Percentiles rank a stretch among this genome's conserved stretches.
phyloP scores from a whole-genome alignment of 768 basidiomycete genomes.

The Rhodotorula babjevae region DNA sequence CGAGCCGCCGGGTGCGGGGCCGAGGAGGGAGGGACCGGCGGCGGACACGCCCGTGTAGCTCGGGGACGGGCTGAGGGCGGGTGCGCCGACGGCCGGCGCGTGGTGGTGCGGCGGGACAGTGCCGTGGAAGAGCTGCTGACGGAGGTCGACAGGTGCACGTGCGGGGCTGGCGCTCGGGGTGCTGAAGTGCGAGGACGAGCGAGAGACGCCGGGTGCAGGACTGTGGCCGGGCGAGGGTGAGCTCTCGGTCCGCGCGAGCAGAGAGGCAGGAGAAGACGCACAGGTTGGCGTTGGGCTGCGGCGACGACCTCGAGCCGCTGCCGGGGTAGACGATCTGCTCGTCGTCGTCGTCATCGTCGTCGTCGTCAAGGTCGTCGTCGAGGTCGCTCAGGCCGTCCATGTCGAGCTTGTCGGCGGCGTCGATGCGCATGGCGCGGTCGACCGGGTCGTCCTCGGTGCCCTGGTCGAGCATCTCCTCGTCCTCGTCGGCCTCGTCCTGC shows the following conservation, averaged over 20 bases:
- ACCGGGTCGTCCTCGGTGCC: slow-evolving; percentile 80
- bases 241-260: not conserved
- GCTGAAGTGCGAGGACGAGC: not conserved
- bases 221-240: not conserved
- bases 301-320: not conserved
- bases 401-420: slow-evolving; percentile 59
- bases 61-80: not conserved
- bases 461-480: slow-evolving; percentile 54
- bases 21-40: not conserved
- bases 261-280: not conserved
- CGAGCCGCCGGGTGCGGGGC: not conserved
- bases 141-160: slow-evolving; percentile 12
- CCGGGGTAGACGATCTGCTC: slow-evolving; percentile 62
- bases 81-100: not conserved
- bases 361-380: slow-evolving; percentile 61
- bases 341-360: slow-evolving; percentile 54
- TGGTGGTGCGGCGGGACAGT: not conserved
- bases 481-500: slow-evolving; percentile 33
- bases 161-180: not conserved
- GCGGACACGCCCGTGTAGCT: not conserved
- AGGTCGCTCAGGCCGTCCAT: slow-evolving; percentile 54
- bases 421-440: slow-evolving; percentile 53
- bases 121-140: slow-evolving; percentile 8
- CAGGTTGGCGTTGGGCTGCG: not conserved
- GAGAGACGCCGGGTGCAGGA: not conserved